Percentiles rank a stretch among this genome's conserved stretches.
phyloP scores from a whole-genome alignment of 2,329 filamentous ascomycete genomes.

The Ceratocystis papillata region DNA sequence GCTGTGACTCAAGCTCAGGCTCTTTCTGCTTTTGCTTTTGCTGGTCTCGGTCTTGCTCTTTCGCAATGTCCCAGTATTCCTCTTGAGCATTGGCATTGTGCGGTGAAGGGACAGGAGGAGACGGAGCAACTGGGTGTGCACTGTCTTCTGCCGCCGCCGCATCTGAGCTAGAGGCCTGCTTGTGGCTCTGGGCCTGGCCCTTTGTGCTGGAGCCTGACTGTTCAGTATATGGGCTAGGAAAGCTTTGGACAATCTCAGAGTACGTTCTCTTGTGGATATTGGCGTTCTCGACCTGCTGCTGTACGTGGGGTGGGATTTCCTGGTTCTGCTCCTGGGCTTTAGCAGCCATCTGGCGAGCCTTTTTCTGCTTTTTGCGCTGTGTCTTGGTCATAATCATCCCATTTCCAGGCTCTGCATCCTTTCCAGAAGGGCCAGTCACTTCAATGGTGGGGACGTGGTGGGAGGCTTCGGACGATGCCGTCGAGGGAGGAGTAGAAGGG shows the following conservation, averaged over 20 bases:
- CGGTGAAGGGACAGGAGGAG: conserved; percentile 1
- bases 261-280: not conserved
- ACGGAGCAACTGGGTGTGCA: conserved; percentile 8
- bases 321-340: not conserved
- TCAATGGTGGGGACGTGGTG: not conserved
- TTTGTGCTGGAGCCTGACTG: not conserved
- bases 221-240: not conserved
- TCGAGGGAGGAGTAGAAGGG: not conserved
- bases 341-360: not conserved
- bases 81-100: not conserved
- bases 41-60: conserved; percentile 2
- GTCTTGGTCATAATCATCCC: not conserved
- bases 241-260: not conserved
- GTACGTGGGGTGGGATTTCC: conserved; percentile 1
- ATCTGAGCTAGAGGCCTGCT: not conserved
- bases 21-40: not conserved
- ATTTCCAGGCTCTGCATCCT: not conserved
- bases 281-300: conserved; percentile 10
- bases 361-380: conserved; percentile 12
- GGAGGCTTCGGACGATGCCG: conserved; percentile 4
- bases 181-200: not conserved
- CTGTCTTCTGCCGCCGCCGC: conserved; percentile 7
- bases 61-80: conserved; percentile 9
- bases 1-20: not conserved
- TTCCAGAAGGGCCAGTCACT: not conserved